Base-by-base conservation (phyloP, 345 rosid species). In the Noccaea caerulescens region DNA sequence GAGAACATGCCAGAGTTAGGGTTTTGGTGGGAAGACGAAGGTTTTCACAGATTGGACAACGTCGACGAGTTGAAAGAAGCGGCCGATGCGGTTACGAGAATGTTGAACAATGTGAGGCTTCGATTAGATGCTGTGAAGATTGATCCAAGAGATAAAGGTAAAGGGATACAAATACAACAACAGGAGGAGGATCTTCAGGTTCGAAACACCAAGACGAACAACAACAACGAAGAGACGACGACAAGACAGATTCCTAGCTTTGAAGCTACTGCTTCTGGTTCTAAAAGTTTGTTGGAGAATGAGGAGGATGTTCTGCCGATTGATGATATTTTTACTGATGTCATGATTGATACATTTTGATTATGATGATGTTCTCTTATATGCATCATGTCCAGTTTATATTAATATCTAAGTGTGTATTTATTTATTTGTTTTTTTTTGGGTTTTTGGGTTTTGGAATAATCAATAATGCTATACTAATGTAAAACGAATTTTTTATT, bases 1-100 rank as follows among this genome's bases (percentile, higher is more conserved):
- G 34, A 63, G 2, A 52, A 42, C 20, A 36, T 9, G 0, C 4
- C 42, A 45, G 23, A 62, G 2, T 34, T 54, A 72, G 70, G 58
- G 58, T 55, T 63, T 54, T 72, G 71, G 76, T 72, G 76, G 71
- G 76, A 72, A 63, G 57, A 63, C 8, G 3, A 43, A 63, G 10
- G 7, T 0, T 14, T 72, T 55, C 23, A 72, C 2, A 14, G 0
- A 4, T 37, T 1, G 0, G 76, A 72, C 33, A 55, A 63, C 50
- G 37, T 63, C 0, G 43, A 72, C 6, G 76, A 55, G 3, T 8
- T 72, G 58, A 63, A 46, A 14, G 62, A 72, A 1, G 64, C 50
- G 2, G 3, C 13, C 0, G 43, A 63, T 23, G 71, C 71, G 1
- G 23, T 37, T 7, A 7, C 64, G 2, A 63, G 7, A 14, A 72